A percentile compares a stretch with the other conserved stretches of the same genome.
phyloP scores from a whole-genome alignment of 306 rosid genomes.

The Elaeagnus macrophylla region DNA sequence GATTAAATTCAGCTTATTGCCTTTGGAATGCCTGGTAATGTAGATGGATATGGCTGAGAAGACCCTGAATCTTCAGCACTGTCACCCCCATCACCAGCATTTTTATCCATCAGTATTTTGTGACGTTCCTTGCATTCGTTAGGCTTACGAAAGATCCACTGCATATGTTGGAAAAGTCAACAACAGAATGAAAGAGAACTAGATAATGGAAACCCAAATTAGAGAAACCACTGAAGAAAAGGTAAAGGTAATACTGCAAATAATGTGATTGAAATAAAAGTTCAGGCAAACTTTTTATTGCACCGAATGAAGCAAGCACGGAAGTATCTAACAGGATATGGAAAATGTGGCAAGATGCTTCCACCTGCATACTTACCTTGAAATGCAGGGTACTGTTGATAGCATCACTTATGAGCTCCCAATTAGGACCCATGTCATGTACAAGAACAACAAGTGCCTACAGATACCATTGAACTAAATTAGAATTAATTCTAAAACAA shows the following conservation, averaged over 20 bases:
- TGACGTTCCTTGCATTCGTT: constrained; percentile 97
- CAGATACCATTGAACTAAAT: constrained; percentile 3
- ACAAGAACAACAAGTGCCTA: constrained; percentile 95
- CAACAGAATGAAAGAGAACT: constrained; percentile 4
- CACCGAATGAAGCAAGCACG: too few relatives aligned
- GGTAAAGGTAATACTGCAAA: too few relatives aligned
- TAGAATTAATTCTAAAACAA: constrained; percentile 9
- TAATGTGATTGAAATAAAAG: too few relatives aligned
- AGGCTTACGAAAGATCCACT: constrained; percentile 92
- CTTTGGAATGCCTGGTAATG: constrained; percentile 97
- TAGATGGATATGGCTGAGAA: constrained; percentile 95
- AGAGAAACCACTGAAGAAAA: neutral
- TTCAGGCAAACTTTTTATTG: too few relatives aligned
- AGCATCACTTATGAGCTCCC: constrained; percentile 98
- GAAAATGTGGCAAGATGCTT: neutral
- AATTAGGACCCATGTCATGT: constrained; percentile 98
- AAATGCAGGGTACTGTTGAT: constrained; percentile 79
- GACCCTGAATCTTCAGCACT: constrained; percentile 99
- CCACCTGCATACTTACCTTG: constrained; percentile 40
- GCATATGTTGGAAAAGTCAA: constrained; percentile 23
- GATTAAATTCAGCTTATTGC: constrained; percentile 36
- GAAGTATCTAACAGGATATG: too few relatives aligned
- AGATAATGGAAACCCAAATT: constrained; percentile 3
- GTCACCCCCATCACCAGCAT: constrained; percentile 90
- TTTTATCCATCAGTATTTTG: constrained; percentile 79